Evolutionary conservation across 2,329 filamentous ascomycete genomes (phyloP).

Genomic region (Talaromyces rugulosus): DNA sequence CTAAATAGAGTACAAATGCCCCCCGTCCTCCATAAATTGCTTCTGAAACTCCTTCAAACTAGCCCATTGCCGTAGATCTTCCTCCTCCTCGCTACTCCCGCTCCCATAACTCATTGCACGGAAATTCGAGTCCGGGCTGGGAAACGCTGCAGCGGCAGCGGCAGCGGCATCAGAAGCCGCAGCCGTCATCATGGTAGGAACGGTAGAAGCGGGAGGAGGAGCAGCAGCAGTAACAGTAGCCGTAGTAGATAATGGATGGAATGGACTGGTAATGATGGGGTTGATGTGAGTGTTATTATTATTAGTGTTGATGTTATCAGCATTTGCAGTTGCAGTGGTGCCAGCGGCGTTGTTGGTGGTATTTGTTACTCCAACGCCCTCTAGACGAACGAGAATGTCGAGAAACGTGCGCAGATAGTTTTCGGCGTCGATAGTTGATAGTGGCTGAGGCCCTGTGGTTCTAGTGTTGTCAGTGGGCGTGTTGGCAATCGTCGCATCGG

Average conservation of each 20-base stretch:
- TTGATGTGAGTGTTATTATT: slow-evolving; percentile 1
- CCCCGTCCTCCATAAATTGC: slow-evolving; percentile 64
- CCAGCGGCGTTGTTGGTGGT: background rate
- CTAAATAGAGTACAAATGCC: slow-evolving; percentile 29
- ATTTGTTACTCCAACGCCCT: slow-evolving; percentile 51
- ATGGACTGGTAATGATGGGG: background rate
- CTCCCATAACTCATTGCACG: slow-evolving; percentile 33
- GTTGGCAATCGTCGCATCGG: slow-evolving; percentile 3
- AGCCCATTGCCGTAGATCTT: slow-evolving; percentile 72
- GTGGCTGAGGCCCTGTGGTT: slow-evolving; percentile 23
- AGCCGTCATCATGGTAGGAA: slow-evolving; percentile 2
- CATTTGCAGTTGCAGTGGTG: background rate
- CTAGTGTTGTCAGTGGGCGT: slow-evolving; percentile 2
- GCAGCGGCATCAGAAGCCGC: slow-evolving; percentile 23
- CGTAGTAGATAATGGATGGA: slow-evolving; percentile 7
- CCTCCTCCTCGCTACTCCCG: slow-evolving; percentile 59
- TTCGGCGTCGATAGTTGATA: slow-evolving; percentile 54
- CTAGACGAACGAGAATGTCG: slow-evolving; percentile 69
- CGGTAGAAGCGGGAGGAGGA: background rate
- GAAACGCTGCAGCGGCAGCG: slow-evolving; percentile 18
- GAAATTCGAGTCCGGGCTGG: slow-evolving; percentile 14
- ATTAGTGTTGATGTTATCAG: background rate
- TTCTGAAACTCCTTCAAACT: slow-evolving; percentile 74
- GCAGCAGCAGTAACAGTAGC: slow-evolving; percentile 22
- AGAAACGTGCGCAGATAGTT: slow-evolving; percentile 69